These are phyloP conservation scores for Fusarium sp. DNA, from an alignment of 2,329 filamentous ascomycete genomes.

Conservation along the genomic window DNA sequence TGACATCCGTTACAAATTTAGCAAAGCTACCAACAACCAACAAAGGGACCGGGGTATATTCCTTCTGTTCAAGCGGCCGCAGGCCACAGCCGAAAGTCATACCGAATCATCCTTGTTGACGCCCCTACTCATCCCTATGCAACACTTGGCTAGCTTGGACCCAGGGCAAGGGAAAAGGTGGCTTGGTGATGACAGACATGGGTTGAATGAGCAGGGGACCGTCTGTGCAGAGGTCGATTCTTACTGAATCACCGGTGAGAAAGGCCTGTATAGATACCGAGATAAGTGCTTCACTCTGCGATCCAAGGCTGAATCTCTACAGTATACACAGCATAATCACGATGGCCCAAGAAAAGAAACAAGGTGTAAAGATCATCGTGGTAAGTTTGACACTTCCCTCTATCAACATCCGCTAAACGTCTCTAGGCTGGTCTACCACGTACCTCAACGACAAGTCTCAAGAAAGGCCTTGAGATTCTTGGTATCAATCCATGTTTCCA, in stretches of 20 bases:
- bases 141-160: neutral
- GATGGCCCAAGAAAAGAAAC: neutral
- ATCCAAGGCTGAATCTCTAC: neutral
- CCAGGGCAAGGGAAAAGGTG: neutral
- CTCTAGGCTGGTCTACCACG: constrained; percentile 31
- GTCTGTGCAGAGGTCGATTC: neutral
- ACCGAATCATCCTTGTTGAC: neutral
- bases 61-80: neutral
- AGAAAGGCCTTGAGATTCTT: constrained; percentile 35
- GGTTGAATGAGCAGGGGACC: neutral
- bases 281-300: neutral
- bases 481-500: constrained; percentile 34
- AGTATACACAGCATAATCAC: neutral
- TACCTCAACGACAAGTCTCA: constrained; percentile 36
- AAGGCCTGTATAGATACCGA: constrained; percentile 15
- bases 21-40: neutral
- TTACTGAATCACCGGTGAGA: neutral
- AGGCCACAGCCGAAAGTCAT: constrained; percentile 9
- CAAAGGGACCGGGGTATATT: neutral
- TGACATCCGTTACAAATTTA: neutral
- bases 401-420: neutral
- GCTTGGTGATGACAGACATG: neutral
- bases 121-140: no score
- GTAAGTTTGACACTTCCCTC: constrained; percentile 1
- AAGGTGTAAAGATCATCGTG: constrained; percentile 33